Percentiles rank a stretch among this genome's conserved stretches.
These are phyloP conservation scores for Pezicula neosporulosa DNA, from an alignment of 2,329 filamentous ascomycete species.

Conservation along the genomic window DNA sequence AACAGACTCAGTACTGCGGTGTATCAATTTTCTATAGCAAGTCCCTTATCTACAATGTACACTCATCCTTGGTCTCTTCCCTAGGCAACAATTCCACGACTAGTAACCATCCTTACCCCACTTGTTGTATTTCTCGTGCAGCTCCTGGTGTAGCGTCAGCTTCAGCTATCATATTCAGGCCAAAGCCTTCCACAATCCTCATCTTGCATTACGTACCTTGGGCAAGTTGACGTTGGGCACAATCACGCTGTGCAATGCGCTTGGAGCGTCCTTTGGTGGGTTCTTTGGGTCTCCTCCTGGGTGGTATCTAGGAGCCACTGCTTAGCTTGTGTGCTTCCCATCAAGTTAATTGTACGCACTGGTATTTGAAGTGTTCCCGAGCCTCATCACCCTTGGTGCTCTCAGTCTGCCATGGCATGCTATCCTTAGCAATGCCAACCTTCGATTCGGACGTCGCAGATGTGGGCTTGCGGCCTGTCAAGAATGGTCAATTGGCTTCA, in stretches of 20 bases:
- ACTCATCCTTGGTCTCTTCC: slow-evolving; percentile 6
- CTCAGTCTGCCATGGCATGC: slow-evolving; percentile 88
- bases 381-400: slow-evolving; percentile 58
- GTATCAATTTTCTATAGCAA: slow-evolving; percentile 8
- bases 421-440: slow-evolving; percentile 69
- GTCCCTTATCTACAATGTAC: slow-evolving; percentile 23
- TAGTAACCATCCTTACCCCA: slow-evolving; percentile 92
- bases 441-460: slow-evolving; percentile 75
- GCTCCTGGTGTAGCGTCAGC: slow-evolving; percentile 48
- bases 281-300: slow-evolving; percentile 73
- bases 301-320: slow-evolving; percentile 33
- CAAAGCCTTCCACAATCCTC: not conserved
- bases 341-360: not conserved
- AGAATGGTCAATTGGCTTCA: slow-evolving; percentile 17
- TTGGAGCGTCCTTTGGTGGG: slow-evolving; percentile 83
- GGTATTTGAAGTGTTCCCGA: slow-evolving; percentile 56
- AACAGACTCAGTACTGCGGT: not conserved
- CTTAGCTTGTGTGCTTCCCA: slow-evolving; percentile 18
- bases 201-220: slow-evolving; percentile 54
- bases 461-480: slow-evolving; percentile 77
- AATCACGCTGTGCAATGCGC: slow-evolving; percentile 91
- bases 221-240: slow-evolving; percentile 91
- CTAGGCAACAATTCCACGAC: slow-evolving; percentile 34
- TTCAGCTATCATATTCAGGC: not conserved
- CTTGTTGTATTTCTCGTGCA: slow-evolving; percentile 99